Conservation (phyloP, 164 flowering plant genomes). For the Litsea cubeba region DNA sequence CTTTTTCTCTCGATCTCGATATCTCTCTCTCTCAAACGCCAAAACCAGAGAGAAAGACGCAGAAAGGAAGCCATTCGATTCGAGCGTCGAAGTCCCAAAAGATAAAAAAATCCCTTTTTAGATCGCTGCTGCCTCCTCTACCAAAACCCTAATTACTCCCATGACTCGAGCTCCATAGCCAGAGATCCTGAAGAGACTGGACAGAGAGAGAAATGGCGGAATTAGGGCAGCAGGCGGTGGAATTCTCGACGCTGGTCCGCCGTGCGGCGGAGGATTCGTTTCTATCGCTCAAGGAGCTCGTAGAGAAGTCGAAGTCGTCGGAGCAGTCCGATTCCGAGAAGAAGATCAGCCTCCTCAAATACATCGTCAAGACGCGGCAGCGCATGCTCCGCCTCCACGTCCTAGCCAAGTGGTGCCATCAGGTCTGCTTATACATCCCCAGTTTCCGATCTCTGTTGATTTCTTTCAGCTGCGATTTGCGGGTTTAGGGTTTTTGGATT, state of each 20-base stretch:
- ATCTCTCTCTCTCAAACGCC: too few species aligned
- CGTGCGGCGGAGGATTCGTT: slow-evolving; percentile 89
- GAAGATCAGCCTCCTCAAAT: slow-evolving; percentile 80
- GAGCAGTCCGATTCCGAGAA: slow-evolving; percentile 76
- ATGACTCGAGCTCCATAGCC: too few species aligned
- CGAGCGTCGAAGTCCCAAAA: too few species aligned
- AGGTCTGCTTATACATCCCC: slow-evolving; percentile 34
- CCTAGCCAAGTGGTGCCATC: slow-evolving; percentile 94
- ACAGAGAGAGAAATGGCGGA: slow-evolving; percentile 55
- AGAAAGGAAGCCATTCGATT: too few species aligned
- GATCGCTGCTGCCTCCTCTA: too few species aligned
- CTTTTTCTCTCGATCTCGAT: too few species aligned
- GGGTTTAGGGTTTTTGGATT: too few species aligned
- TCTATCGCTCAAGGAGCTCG: slow-evolving; percentile 69
- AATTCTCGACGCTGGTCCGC: slow-evolving; percentile 67
- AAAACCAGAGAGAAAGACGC: too few species aligned
- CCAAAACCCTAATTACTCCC: too few species aligned
- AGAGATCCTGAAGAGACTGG: too few species aligned
- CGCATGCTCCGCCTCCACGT: slow-evolving; percentile 94
- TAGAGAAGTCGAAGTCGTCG: slow-evolving; percentile 60
- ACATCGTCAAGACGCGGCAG: slow-evolving; percentile 78
- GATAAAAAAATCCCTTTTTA: too few species aligned
- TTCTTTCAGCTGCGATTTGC: not conserved
- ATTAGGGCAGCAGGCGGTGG: slow-evolving; percentile 84
- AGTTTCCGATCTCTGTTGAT: not conserved